Conservation (phyloP, 768 basidiomycete species). For the Suillus alpinus region DNA sequence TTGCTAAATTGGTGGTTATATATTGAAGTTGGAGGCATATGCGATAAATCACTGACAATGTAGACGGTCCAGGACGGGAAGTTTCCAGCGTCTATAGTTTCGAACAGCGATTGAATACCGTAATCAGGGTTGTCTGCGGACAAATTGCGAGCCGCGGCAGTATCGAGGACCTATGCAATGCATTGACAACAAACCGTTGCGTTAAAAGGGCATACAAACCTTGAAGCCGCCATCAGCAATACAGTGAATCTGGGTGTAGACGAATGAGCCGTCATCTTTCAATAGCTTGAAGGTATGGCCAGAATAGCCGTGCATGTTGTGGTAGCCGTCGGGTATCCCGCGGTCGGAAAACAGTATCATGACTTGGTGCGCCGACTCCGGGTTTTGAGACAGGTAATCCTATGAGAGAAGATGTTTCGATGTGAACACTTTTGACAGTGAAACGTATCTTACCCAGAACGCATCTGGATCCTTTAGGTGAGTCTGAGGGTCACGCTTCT, state of each 20-base stretch:
- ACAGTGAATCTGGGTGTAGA: slow-evolving; percentile 86
- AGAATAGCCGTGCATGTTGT: slow-evolving; percentile 88
- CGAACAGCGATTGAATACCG: slow-evolving; percentile 73
- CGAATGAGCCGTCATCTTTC: slow-evolving; percentile 79
- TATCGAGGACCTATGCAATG: slow-evolving; percentile 60
- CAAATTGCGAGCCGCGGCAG: slow-evolving; percentile 60
- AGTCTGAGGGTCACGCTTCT: slow-evolving; percentile 89
- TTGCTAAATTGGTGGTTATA: slow-evolving; percentile 49
- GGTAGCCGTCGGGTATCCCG: slow-evolving; percentile 87
- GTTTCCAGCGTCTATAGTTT: slow-evolving; percentile 77
- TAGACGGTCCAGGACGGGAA: slow-evolving; percentile 89
- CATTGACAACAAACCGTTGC: not conserved
- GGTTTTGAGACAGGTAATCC: slow-evolving; percentile 89
- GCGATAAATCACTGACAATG: slow-evolving; percentile 47
- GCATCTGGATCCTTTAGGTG: slow-evolving; percentile 85
- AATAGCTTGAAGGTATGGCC: slow-evolving; percentile 90
- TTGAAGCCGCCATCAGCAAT: slow-evolving; percentile 79
- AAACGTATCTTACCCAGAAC: slow-evolving; percentile 62
- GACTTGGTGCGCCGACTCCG: slow-evolving; percentile 86
- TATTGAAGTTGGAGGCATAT: slow-evolving; percentile 3
- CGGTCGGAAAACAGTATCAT: slow-evolving; percentile 95
- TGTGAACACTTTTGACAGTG: slow-evolving; percentile 26
- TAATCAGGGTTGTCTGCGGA: slow-evolving; percentile 83
- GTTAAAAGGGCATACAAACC: slow-evolving; percentile 34
- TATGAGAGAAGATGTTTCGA: slow-evolving; percentile 34